A percentile compares a stretch with the other conserved stretches of the same genome.
phyloP scores from a whole-genome alignment of 345 rosid species.

The Diplotaxis tenuifolia region DNA sequence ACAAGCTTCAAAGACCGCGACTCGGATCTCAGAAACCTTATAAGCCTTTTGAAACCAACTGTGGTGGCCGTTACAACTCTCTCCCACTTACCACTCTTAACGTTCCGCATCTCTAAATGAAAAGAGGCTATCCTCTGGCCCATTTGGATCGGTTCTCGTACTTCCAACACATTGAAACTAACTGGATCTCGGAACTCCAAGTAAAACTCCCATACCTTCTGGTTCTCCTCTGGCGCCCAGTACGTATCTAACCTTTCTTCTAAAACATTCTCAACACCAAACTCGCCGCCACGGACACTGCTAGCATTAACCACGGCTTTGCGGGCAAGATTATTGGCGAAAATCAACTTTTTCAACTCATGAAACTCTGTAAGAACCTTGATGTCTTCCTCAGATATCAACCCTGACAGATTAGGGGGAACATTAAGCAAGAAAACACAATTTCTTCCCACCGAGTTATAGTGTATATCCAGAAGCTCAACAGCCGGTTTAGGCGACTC shows the following conservation, averaged over 20 bases:
- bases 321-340: conserved; percentile 57
- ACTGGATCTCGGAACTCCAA: conserved; percentile 48
- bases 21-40: conserved; percentile 51
- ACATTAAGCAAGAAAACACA: conserved; percentile 71
- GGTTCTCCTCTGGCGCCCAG: conserved; percentile 80
- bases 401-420: conserved; percentile 85
- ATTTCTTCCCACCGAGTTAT: conserved; percentile 79
- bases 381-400: conserved; percentile 67
- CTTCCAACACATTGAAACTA: conserved; percentile 67
- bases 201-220: conserved; percentile 48
- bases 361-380: conserved; percentile 65
- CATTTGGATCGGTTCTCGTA: conserved; percentile 87
- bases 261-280: conserved; percentile 51
- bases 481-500: conserved; percentile 71
- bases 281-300: conserved; percentile 56
- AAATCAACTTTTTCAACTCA: conserved; percentile 52
- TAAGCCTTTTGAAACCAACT: conserved; percentile 66
- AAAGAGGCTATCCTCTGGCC: conserved; percentile 67
- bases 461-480: conserved; percentile 71
- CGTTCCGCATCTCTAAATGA: conserved; percentile 50
- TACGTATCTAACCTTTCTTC: conserved; percentile 59
- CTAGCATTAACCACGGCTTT: conserved; percentile 48
- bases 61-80: conserved; percentile 62
- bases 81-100: conserved; percentile 50
- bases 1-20: conserved; percentile 59